These are phyloP conservation scores for Boletales sp. DNA, from an alignment of 768 basidiomycete species.

Conservation along the genomic window DNA sequence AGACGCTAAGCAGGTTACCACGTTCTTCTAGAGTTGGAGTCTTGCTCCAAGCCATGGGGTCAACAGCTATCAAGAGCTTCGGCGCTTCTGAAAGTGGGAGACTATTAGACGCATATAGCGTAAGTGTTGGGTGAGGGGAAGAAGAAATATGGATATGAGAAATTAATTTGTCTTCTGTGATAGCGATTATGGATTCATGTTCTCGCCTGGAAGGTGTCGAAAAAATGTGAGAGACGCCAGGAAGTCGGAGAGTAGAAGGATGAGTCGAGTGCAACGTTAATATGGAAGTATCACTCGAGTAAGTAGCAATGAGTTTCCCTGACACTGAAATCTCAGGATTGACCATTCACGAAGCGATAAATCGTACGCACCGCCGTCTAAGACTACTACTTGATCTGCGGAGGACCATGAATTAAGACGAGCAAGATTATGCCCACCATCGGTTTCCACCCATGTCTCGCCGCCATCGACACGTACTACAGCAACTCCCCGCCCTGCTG, in stretches of 20 bases:
- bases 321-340: conserved; percentile 12
- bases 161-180: conserved; percentile 59
- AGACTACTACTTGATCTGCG: conserved; percentile 66
- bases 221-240: conserved; percentile 58
- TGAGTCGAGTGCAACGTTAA: conserved; percentile 56
- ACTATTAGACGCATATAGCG: conserved; percentile 44
- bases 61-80: conserved; percentile 68
- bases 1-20: conserved; percentile 79
- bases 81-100: conserved; percentile 51
- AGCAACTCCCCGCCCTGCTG: conserved; percentile 73
- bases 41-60: conserved; percentile 82
- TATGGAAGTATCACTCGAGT: conserved; percentile 41
- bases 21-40: conserved; percentile 45
- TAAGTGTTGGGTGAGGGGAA: conserved; percentile 36
- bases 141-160: conserved; percentile 48
- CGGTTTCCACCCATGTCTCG: conserved; percentile 59
- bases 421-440: conserved; percentile 45
- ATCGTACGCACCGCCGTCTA: conserved; percentile 53
- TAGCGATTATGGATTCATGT: conserved; percentile 60
- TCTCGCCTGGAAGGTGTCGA: conserved; percentile 54
- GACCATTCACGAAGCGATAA: background rate
- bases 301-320: conserved; percentile 59
- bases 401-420: conserved; percentile 50
- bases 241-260: conserved; percentile 40
- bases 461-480: conserved; percentile 58